Percentiles rank a stretch among this genome's conserved stretches.
Conservation (phyloP, 2,329 filamentous ascomycete genomes). For the Orbilia quercus region DNA sequence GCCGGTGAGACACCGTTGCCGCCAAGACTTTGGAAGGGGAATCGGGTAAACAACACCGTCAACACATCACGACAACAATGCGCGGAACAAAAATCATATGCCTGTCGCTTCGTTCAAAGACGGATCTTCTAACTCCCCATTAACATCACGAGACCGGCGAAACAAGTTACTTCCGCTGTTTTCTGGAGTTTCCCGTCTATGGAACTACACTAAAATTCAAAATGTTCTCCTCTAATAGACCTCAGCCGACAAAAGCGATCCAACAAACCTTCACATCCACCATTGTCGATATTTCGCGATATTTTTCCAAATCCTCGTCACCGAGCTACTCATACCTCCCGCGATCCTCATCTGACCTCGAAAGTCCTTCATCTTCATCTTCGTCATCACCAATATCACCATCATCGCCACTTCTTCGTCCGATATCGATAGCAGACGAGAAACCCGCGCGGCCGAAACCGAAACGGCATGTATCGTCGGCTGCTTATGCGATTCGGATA, state of each 20-base stretch:
- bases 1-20: too few species aligned
- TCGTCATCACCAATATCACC: conserved; percentile 69
- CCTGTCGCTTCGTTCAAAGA: neutral
- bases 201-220: neutral
- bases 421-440: conserved; percentile 8
- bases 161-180: neutral
- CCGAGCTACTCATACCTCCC: neutral
- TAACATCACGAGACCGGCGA: neutral
- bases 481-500: conserved; percentile 12
- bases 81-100: neutral
- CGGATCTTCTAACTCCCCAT: neutral
- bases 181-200: neutral
- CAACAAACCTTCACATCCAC: neutral
- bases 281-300: neutral
- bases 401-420: conserved; percentile 26
- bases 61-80: conserved; percentile 15
- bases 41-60: conserved; percentile 32
- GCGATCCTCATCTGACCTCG: conserved; percentile 20
- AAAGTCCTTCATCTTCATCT: conserved; percentile 65
- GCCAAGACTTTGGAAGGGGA: conserved; percentile 31
- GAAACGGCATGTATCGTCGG: neutral
- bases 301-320: neutral
- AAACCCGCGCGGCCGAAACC: conserved; percentile 12
- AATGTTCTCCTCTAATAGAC: neutral
- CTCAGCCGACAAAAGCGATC: neutral